These are phyloP conservation scores for Tolypocladium capitatum DNA, from an alignment of 2,329 filamentous ascomycete genomes.

Conservation along the genomic window DNA sequence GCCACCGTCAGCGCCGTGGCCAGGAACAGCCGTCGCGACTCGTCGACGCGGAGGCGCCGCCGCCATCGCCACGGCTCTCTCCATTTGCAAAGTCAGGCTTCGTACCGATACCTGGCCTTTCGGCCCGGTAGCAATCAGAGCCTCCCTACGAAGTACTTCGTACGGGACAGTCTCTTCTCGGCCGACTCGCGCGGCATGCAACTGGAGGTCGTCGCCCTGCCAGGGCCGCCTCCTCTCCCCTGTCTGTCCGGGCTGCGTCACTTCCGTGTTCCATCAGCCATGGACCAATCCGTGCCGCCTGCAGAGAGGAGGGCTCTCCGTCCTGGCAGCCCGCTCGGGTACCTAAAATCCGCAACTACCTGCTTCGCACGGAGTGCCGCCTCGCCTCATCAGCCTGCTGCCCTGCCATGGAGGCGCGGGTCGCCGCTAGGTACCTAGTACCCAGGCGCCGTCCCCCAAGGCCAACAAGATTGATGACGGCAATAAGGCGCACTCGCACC, in stretches of 20 bases:
- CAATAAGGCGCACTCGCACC: not conserved
- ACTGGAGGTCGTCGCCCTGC: not conserved
- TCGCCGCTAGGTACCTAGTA: not conserved
- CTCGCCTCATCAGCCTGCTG: not conserved
- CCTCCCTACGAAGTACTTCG: too few species aligned
- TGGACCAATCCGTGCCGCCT: not conserved
- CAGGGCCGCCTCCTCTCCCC: not conserved
- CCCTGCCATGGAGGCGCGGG: not conserved
- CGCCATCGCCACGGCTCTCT: too few species aligned
- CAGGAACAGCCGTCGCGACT: not conserved
- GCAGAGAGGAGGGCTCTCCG: not conserved
- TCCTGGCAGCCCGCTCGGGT: not conserved
- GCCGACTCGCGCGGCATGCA: not conserved
- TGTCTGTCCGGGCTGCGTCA: not conserved
- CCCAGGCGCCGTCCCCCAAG: too few species aligned
- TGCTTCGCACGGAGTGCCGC: too few species aligned
- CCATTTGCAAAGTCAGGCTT: not conserved
- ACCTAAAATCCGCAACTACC: not conserved
- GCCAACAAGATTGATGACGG: not conserved
- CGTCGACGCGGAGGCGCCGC: too few species aligned
- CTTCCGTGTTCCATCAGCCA: not conserved
- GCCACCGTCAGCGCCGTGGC: not conserved
- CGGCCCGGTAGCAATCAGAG: not conserved
- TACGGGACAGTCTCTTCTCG: not conserved
- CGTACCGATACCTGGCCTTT: too few species aligned